Conservation (phyloP, 1,284 basidiomycete genomes). For the Heterobasidion occidentale region DNA sequence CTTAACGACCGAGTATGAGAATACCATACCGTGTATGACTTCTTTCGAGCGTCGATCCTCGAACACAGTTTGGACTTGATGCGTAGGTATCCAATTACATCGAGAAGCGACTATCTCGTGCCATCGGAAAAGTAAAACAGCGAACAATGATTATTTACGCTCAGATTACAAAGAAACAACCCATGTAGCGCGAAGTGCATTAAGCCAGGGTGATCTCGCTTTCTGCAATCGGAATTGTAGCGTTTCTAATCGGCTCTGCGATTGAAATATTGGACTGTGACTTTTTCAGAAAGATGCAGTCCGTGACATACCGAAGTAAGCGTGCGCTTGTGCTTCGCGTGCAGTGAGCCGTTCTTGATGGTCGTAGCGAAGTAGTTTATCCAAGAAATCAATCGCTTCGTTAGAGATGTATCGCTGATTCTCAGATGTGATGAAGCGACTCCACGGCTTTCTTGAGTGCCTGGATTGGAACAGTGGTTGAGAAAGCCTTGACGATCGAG, state of each 20-base stretch:
- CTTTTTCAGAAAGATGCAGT: neutral
- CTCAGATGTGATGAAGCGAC: slow-evolving; percentile 87
- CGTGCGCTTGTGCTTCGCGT: slow-evolving; percentile 81
- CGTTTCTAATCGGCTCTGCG: slow-evolving; percentile 16
- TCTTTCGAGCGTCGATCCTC: too few species aligned
- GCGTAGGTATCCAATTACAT: too few species aligned
- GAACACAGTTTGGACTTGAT: too few species aligned
- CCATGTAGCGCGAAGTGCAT: slow-evolving; percentile 22
- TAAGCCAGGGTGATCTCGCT: slow-evolving; percentile 71
- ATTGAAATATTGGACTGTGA: neutral
- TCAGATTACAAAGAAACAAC: neutral
- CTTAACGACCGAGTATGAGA: too few species aligned
- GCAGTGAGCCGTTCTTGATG: slow-evolving; percentile 96
- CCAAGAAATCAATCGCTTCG: slow-evolving; percentile 94
- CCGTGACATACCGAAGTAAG: slow-evolving; percentile 75
- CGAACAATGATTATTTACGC: too few species aligned
- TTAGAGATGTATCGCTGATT: slow-evolving; percentile 98
- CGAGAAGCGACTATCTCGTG: too few species aligned
- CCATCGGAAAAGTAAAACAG: too few species aligned
- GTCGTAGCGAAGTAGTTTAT: slow-evolving; percentile 94
- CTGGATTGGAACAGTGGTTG: slow-evolving; percentile 25
- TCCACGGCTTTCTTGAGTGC: slow-evolving; percentile 93
- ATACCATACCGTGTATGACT: too few species aligned
- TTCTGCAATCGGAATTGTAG: slow-evolving; percentile 40
- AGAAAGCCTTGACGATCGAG: slow-evolving; percentile 5